These are phyloP conservation scores for Saprolegnia parasitica DNA, from an alignment of 352 stramenopile species.

Conservation along the genomic window DNA sequence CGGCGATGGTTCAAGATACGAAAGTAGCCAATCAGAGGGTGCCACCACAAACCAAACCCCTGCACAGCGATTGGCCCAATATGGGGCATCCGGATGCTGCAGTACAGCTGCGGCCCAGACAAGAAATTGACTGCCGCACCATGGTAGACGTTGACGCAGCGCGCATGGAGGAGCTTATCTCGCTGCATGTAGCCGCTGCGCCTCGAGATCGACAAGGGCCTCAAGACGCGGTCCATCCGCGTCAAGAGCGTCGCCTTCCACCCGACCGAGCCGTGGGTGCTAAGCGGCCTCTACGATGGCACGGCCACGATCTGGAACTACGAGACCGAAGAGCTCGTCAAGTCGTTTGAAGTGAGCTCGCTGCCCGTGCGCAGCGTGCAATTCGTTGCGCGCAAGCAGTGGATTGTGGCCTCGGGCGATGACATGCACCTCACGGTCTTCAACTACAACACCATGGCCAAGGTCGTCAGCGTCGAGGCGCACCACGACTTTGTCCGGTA, in stretches of 20 bases:
- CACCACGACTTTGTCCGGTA: conserved; percentile 93
- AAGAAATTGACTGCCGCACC: too few species aligned
- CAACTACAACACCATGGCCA: conserved; percentile 94
- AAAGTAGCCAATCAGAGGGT: too few species aligned
- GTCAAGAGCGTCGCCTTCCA: conserved; percentile 93
- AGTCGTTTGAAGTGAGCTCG: conserved; percentile 87
- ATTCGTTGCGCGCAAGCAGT: conserved; percentile 88
- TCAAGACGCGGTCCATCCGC: conserved; percentile 63
- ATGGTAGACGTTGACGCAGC: too few species aligned
- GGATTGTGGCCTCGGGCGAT: conserved; percentile 80
- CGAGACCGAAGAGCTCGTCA: conserved; percentile 53
- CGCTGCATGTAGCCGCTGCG: too few species aligned
- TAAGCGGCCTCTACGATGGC: conserved; percentile 90
- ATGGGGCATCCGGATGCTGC: too few species aligned
- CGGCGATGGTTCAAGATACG: too few species aligned
- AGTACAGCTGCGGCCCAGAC: too few species aligned
- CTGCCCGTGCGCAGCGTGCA: conserved; percentile 62
- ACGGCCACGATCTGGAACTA: conserved; percentile 93
- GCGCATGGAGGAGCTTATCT: too few species aligned
- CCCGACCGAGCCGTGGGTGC: conserved; percentile 86
- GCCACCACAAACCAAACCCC: too few species aligned
- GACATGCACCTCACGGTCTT: conserved; percentile 89
- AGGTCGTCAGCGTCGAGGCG: conserved; percentile 83
- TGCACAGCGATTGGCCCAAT: too few species aligned
- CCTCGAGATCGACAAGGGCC: conserved; percentile 51